A percentile compares a stretch with the other conserved stretches of the same genome.
Conservation (phyloP, 805 yeast genomes). For the Candida rishiriensis region DNA sequence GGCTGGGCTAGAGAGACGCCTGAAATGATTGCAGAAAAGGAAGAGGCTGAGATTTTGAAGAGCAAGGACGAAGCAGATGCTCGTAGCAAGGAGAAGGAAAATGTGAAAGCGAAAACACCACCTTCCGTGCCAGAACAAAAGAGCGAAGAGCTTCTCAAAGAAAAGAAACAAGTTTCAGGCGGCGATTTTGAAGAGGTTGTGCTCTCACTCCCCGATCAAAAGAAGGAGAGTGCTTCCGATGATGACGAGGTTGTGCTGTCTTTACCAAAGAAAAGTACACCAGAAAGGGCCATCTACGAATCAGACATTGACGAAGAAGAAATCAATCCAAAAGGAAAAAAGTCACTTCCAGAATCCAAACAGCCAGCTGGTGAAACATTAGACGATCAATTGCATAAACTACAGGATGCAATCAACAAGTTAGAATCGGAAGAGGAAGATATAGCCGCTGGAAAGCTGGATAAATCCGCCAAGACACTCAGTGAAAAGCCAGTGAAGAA, state of each 20-base stretch:
- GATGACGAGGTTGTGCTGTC: background rate
- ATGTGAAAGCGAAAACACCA: background rate
- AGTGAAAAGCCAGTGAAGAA: too few species aligned
- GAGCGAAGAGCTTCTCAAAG: background rate
- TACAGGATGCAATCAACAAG: too few species aligned
- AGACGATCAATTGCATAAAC: too few species aligned
- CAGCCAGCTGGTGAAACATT: too few species aligned
- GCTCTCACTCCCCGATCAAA: background rate
- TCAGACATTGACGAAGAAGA: slow-evolving; percentile 10
- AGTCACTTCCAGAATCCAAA: too few species aligned
- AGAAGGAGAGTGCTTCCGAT: background rate
- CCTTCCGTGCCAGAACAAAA: background rate
- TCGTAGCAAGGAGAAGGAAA: background rate
- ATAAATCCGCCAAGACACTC: too few species aligned
- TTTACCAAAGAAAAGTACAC: background rate
- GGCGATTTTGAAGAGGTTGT: background rate
- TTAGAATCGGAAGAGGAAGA: too few species aligned
- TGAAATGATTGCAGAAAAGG: background rate
- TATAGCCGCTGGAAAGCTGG: too few species aligned
- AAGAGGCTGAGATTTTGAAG: background rate
- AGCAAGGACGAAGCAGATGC: background rate
- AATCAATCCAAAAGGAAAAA: background rate
- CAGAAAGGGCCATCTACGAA: background rate
- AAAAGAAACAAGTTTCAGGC: background rate
- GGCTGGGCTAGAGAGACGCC: slow-evolving; percentile 49